Evolutionary conservation across 768 basidiomycete species (phyloP), one percentile per base, ranked within the genome.

Genomic region (Nidularia pulvinata): DNA sequence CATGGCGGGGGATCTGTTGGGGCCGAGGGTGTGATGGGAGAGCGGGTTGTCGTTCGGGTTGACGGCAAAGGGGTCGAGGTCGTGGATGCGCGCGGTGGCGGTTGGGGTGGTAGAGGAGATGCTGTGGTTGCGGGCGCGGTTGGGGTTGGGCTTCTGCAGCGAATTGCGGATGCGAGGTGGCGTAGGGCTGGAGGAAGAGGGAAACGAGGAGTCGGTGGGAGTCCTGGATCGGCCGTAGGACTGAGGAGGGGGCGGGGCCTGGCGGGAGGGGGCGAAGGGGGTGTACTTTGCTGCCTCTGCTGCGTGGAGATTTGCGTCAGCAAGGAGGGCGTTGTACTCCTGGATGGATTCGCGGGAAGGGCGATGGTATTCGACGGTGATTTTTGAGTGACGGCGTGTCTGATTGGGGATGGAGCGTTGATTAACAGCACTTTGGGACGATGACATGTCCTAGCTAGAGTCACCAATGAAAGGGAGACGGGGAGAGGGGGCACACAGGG

Each of bases 311-410:
- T 77, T 80, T 10, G 81, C 75, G 67, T 87, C 81, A 33, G 78
- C 79, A 50, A 92, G 79, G 51, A 91, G 84, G 53, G 86, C 82
- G 66, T 85, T 79, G 68, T 90, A 90, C 59, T 91, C 88, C 58
- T 88, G 87, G 56, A 91, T 85, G 58, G 85, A 88, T 67, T 88
- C 82, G 44, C 88, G 74, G 9, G 85, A 86, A 2, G 89, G 89
- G 14, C 85, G 76, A 71, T 89, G 84, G 67, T 89, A 87, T 63
- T 92, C 88, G 67, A 93, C 77, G 13, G 88, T 85, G 52, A 82
- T 84, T 75, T 81, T 86, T 30, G 85, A 85, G 60, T 77, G 75
- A 59, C 75, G 71, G 57, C 69, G 73, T 58, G 51, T 16, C 52
- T 76, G 72, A 59, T 76, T 74, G 50, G 60, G 62, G 55, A 68